phyloP scores from a whole-genome alignment of 2,329 filamentous ascomycete genomes.

The Bipolaris victoriae region DNA sequence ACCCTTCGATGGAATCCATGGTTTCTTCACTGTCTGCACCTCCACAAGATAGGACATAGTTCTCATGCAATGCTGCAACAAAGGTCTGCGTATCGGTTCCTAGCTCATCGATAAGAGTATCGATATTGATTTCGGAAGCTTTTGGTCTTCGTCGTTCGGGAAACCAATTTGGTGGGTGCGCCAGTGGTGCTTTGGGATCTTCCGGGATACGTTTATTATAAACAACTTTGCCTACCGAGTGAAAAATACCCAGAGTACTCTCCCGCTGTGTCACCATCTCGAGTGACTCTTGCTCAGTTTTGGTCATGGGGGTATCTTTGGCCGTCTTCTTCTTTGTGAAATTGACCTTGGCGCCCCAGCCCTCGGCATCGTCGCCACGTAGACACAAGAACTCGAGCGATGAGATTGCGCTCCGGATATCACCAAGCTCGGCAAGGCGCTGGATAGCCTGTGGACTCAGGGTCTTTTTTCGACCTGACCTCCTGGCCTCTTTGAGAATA shows the following conservation, averaged over 20 bases:
- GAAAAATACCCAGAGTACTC: slow-evolving; percentile 90
- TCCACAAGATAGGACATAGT: slow-evolving; percentile 86
- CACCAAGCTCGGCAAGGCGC: slow-evolving; percentile 81
- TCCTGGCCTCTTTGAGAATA: slow-evolving; percentile 82
- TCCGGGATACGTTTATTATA: slow-evolving; percentile 84
- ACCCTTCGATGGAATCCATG: slow-evolving; percentile 80
- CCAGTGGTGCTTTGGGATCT: slow-evolving; percentile 36
- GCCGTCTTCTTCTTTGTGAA: slow-evolving; percentile 64
- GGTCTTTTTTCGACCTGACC: slow-evolving; percentile 74
- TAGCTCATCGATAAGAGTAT: slow-evolving; percentile 86
- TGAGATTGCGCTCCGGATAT: slow-evolving; percentile 90
- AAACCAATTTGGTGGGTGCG: slow-evolving; percentile 56
- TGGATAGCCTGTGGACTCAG: slow-evolving; percentile 81
- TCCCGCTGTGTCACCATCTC: slow-evolving; percentile 85
- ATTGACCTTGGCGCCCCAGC: slow-evolving; percentile 79
- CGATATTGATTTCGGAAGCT: slow-evolving; percentile 55
- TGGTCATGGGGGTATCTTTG: slow-evolving; percentile 69
- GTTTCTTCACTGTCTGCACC: slow-evolving; percentile 64
- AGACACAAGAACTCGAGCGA: slow-evolving; percentile 91
- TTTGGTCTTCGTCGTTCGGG: slow-evolving; percentile 54
- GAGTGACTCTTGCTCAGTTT: slow-evolving; percentile 78
- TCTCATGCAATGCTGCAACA: slow-evolving; percentile 88
- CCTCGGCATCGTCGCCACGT: slow-evolving; percentile 76
- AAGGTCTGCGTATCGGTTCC: slow-evolving; percentile 93
- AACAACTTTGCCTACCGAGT: slow-evolving; percentile 92